Evolutionary conservation across 768 basidiomycete species (phyloP).

Genomic region (Lactarius sp.): DNA sequence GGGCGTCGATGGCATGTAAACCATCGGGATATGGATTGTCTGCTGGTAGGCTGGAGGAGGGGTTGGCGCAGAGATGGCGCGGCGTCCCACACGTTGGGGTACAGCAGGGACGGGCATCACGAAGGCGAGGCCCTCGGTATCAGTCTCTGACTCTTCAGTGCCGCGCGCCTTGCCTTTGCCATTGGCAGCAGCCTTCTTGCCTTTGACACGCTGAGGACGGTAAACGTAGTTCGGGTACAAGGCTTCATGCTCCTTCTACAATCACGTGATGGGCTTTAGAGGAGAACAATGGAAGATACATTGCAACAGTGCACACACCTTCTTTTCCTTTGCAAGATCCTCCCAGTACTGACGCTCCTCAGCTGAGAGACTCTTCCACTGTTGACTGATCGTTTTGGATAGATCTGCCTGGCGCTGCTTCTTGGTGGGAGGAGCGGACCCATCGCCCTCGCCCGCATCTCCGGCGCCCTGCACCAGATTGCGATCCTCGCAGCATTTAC

Average conservation of each 20-base stretch:
- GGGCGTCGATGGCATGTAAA: conserved; percentile 60
- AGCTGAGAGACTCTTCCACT: conserved; percentile 64
- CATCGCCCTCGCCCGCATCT: conserved; percentile 25
- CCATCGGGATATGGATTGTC: conserved; percentile 62
- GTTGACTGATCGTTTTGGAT: conserved; percentile 75
- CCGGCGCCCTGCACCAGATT: conserved; percentile 48
- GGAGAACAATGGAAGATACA: too few relatives aligned
- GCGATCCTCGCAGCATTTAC: conserved; percentile 71
- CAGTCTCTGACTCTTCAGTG: conserved; percentile 30
- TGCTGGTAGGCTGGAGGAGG: conserved; percentile 63
- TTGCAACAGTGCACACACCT: conserved; percentile 57
- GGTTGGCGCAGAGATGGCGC: conserved; percentile 53
- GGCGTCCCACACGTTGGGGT: conserved; percentile 37
- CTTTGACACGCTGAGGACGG: conserved; percentile 60
- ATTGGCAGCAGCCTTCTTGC: conserved; percentile 48
- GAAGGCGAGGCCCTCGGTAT: conserved; percentile 40
- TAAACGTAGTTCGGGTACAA: conserved; percentile 77
- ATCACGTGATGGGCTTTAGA: conserved; percentile 55
- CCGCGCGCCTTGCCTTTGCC: conserved; percentile 47
- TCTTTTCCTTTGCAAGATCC: conserved; percentile 68
- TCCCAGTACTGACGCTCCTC: conserved; percentile 75
- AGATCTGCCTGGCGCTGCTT: conserved; percentile 76
- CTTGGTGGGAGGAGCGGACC: conserved; percentile 42
- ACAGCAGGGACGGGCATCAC: conserved; percentile 32
- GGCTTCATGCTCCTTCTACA: conserved; percentile 73